Base-by-base conservation (phyloP, 2,329 filamentous ascomycete species). In the Sporothrix brunneoviolacea region DNA sequence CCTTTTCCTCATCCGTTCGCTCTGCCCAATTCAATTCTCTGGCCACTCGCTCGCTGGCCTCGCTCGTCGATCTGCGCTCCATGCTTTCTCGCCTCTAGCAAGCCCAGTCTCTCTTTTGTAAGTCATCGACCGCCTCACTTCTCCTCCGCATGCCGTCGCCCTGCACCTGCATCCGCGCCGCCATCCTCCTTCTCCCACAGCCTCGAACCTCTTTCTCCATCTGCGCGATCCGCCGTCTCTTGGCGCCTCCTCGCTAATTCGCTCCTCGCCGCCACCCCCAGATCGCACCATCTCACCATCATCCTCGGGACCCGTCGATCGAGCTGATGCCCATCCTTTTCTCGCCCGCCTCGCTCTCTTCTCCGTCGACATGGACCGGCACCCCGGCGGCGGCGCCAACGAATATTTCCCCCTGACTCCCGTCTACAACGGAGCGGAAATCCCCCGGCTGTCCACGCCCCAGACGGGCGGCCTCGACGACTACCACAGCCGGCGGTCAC, bases 311-410 rank as follows among this genome's bases (percentile, higher is more conserved):
- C 15, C 30, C 16, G 35, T 12, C 32, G 21, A 16, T 6, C 15
- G 35, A 38, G 33, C 35, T 32, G 16, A n/a, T n/a, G n/a, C n/a
- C n/a, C n/a, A n/a, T n/a, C n/a, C 21, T 32, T 16, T 18, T 43
- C 10, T 33, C 15, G 13, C 32, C 36, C 32, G 28, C 22, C n/a
- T 18, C 42, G 7, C 9, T 41, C 28, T 24, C 19, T n/a, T 19
- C 30, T 22, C 37, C 39, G 22, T 45, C 49, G 49, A 21, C 52
- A 59, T 59, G 58, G 58, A 57, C 44, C 54, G 54, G 36, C 32
- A 47, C 27, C 37, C 49, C 27, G 49, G 50, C 45, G 33, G 47
- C 46, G 58, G n/a, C n/a, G n/a, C n/a, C n/a, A n/a, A n/a, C n/a
- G n/a, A n/a, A n/a, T n/a, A 55, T n/a, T 32, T 37, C n/a, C 35